Percentiles rank a stretch among this genome's conserved stretches.
Conservation (phyloP, 139 green algal genomes). For the Chlorella sp. region DNA sequence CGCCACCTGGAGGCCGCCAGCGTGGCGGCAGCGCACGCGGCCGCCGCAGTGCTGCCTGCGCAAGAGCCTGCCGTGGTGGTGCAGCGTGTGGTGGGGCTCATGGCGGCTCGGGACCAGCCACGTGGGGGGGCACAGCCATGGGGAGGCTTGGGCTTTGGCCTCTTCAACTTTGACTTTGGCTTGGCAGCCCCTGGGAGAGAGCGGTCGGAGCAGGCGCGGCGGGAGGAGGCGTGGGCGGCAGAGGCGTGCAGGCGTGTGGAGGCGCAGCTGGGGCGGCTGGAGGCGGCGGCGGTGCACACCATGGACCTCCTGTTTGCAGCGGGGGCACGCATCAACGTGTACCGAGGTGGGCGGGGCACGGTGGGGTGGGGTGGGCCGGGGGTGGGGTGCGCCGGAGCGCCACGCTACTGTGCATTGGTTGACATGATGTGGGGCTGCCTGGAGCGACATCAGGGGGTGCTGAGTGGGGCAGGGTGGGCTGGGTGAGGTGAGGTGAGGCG, state of each 20-base stretch:
- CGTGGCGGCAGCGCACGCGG: neutral
- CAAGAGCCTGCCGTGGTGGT: neutral
- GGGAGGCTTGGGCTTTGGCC: too few species aligned
- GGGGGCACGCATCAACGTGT: neutral
- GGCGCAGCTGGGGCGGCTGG: neutral
- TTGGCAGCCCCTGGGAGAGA: neutral
- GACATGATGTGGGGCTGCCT: neutral
- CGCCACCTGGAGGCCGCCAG: constrained; percentile 12
- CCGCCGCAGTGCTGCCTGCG: neutral
- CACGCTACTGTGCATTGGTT: neutral
- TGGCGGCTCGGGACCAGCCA: neutral
- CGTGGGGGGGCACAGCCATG: neutral
- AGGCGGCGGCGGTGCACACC: neutral
- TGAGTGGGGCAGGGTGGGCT: neutral
- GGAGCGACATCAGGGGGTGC: neutral
- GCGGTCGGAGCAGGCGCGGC: neutral
- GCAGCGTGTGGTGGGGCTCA: neutral
- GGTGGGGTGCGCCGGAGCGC: neutral
- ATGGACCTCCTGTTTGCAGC: constrained; percentile 17
- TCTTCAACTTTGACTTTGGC: too few species aligned
- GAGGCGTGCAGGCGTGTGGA: neutral
- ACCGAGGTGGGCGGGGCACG: neutral
- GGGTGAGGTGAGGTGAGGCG: too few species aligned
- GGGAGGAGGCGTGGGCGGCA: neutral
- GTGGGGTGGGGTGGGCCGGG: neutral